These are phyloP conservation scores for Hibiscus tridactylites DNA, from an alignment of 345 rosid genomes.

Conservation along the genomic window DNA sequence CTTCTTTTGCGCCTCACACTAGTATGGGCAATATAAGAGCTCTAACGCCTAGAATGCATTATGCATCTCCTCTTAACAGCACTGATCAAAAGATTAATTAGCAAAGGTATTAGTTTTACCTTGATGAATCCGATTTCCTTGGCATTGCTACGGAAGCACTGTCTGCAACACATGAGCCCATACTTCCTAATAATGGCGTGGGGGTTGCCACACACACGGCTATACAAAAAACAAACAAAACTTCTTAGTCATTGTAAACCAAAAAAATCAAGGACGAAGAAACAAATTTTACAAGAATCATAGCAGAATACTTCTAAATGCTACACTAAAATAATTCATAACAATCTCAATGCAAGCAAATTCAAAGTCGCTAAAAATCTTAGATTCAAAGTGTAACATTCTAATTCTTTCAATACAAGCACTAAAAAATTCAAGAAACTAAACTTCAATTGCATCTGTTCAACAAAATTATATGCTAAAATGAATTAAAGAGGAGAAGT, in stretches of 20 bases:
- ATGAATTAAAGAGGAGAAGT: neutral
- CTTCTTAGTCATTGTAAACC: neutral
- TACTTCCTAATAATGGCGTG: constrained; percentile 33
- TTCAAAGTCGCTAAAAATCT: neutral
- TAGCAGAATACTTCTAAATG: neutral
- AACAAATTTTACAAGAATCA: neutral
- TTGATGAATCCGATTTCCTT: constrained; percentile 16
- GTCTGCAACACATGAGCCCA: constrained; percentile 28
- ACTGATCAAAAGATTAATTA: neutral
- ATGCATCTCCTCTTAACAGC: neutral
- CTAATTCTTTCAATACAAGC: neutral
- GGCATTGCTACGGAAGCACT: constrained; percentile 33
- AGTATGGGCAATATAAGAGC: too few relatives aligned
- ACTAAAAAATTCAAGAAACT: neutral
- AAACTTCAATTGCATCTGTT: neutral
- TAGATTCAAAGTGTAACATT: neutral
- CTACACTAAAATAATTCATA: neutral
- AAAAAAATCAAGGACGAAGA: neutral
- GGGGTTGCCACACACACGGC: constrained; percentile 35
- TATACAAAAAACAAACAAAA: neutral
- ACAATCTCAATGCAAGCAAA: neutral
- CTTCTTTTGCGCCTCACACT: neutral
- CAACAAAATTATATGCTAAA: neutral
- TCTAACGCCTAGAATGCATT: neutral
- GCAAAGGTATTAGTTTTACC: neutral